phyloP scores from a whole-genome alignment of 805 yeast genomes.

The Wickerhamomyces ciferrii region DNA sequence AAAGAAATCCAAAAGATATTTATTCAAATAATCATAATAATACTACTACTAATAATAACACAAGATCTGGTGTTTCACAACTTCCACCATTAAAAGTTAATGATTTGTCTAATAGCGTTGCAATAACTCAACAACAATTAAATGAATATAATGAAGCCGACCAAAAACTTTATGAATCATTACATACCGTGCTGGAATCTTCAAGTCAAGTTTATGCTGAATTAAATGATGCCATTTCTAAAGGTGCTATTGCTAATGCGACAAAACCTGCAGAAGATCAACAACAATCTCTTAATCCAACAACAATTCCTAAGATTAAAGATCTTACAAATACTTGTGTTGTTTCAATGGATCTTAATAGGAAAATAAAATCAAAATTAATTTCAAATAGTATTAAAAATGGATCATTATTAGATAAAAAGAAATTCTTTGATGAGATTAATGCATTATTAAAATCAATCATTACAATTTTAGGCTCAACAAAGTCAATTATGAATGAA shows the following conservation, averaged over 20 bases:
- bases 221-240: slow-evolving; percentile 60
- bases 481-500: slow-evolving; percentile 78
- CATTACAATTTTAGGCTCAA: slow-evolving; percentile 76
- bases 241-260: slow-evolving; percentile 54
- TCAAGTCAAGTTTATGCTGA: slow-evolving; percentile 79
- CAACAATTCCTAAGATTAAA: slow-evolving; percentile 58
- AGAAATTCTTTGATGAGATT: slow-evolving; percentile 79
- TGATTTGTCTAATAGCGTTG: background rate
- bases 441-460: slow-evolving; percentile 78
- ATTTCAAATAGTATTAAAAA: slow-evolving; percentile 26
- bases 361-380: slow-evolving; percentile 49
- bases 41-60: slow-evolving; percentile 4
- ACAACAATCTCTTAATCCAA: slow-evolving; percentile 25
- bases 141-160: slow-evolving; percentile 49
- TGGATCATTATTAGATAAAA: slow-evolving; percentile 45
- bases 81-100: slow-evolving; percentile 20
- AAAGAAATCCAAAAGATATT: background rate
- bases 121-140: slow-evolving; percentile 18
- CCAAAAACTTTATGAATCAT: slow-evolving; percentile 58
- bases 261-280: slow-evolving; percentile 29
- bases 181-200: slow-evolving; percentile 55
- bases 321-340: slow-evolving; percentile 77
- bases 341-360: slow-evolving; percentile 77
- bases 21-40: background rate
- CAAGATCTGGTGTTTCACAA: slow-evolving; percentile 4